Conservation (phyloP, 2,329 filamentous ascomycete genomes). For the Arthrinium puccinioides region DNA sequence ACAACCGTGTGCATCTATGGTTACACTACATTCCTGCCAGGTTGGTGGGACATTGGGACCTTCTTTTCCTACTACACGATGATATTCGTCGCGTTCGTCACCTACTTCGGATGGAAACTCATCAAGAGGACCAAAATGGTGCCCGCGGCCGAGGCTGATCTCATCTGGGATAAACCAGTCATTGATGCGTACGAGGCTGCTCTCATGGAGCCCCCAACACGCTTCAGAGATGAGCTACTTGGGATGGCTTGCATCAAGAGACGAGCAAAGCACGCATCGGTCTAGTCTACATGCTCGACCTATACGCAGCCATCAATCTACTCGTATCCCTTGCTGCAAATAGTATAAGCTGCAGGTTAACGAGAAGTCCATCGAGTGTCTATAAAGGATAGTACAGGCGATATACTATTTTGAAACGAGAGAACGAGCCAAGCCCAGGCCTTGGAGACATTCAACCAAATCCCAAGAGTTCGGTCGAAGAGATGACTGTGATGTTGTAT, state of each 20-base stretch:
- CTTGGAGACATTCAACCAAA: too few species aligned
- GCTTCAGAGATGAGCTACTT: constrained; percentile 39
- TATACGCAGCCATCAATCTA: too few species aligned
- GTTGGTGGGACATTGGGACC: constrained; percentile 23
- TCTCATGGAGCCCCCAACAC: constrained; percentile 34
- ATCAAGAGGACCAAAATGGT: constrained; percentile 51
- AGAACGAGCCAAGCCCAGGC: too few species aligned
- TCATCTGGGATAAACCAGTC: constrained; percentile 52
- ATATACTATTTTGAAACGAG: too few species aligned
- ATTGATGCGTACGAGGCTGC: constrained; percentile 47
- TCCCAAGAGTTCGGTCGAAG: too few species aligned
- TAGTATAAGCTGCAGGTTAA: too few species aligned
- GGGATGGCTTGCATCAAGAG: constrained; percentile 27
- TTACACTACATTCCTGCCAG: constrained; percentile 40
- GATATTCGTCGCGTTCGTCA: constrained; percentile 38
- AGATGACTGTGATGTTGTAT: too few species aligned
- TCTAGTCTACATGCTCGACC: too few species aligned
- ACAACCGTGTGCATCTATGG: constrained; percentile 45
- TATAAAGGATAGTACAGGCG: too few species aligned
- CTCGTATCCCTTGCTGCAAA: too few species aligned
- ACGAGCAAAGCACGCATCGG: too few species aligned
- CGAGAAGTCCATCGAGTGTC: too few species aligned
- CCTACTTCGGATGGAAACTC: constrained; percentile 57
- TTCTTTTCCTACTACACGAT: constrained; percentile 44
- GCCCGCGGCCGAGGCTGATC: constrained; percentile 45